phyloP scores from a whole-genome alignment of 768 basidiomycete species.

The Lanmaoa pseudosensibilis region DNA sequence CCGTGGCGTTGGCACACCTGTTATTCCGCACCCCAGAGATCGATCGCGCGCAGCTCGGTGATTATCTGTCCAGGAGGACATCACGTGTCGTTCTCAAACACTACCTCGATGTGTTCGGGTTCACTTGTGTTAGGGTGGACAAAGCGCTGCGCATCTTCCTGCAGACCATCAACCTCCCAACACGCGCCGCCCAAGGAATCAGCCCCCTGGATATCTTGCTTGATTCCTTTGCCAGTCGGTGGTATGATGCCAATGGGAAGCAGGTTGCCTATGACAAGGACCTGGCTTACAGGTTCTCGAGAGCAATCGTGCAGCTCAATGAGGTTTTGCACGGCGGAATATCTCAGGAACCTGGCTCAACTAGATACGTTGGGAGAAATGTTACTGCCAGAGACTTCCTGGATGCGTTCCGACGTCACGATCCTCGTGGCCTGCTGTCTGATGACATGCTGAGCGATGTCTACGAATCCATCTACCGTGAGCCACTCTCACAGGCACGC shows the following conservation, averaged over 20 bases:
- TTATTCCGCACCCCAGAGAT: slow-evolving; percentile 83
- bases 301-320: slow-evolving; percentile 84
- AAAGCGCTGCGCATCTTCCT: slow-evolving; percentile 88
- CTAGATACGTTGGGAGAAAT: slow-evolving; percentile 53
- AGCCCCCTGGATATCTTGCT: slow-evolving; percentile 58
- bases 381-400: slow-evolving; percentile 79
- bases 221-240: slow-evolving; percentile 81
- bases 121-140: slow-evolving; percentile 80
- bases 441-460: slow-evolving; percentile 77
- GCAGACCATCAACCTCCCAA: slow-evolving; percentile 71
- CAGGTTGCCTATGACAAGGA: slow-evolving; percentile 82
- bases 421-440: slow-evolving; percentile 65
- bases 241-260: slow-evolving; percentile 86
- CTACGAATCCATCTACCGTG: slow-evolving; percentile 73
- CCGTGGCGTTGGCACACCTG: slow-evolving; percentile 71
- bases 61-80: slow-evolving; percentile 74
- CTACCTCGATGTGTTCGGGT: slow-evolving; percentile 87
- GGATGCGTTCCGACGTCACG: slow-evolving; percentile 78
- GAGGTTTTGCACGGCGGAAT: slow-evolving; percentile 81
- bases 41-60: slow-evolving; percentile 79
- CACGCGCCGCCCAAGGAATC: slow-evolving; percentile 35
- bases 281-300: slow-evolving; percentile 71
- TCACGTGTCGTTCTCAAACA: slow-evolving; percentile 77
- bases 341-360: slow-evolving; percentile 57
- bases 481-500: slow-evolving; percentile 72